Conservation (phyloP, 2,329 filamentous ascomycete genomes). For the Mycocentrospora acerina region DNA sequence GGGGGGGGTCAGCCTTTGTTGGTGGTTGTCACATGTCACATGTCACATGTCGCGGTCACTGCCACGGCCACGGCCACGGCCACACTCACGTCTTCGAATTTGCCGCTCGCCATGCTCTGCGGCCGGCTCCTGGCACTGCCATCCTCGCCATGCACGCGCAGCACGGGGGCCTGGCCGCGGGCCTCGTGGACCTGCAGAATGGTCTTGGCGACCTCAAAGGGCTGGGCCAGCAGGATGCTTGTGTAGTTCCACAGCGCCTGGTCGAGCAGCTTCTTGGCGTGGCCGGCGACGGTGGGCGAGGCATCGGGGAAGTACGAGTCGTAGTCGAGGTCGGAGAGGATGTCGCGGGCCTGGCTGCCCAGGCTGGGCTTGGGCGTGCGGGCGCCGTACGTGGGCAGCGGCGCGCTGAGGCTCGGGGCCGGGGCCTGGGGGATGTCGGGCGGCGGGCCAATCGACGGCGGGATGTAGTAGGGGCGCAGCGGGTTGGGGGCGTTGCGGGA, state of each 20-base stretch:
- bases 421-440: slow-evolving; percentile 44
- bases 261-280: slow-evolving; percentile 75
- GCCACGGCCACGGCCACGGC: no score
- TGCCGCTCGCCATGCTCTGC: slow-evolving; percentile 35
- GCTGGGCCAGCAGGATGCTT: slow-evolving; percentile 84
- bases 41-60: no score
- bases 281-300: slow-evolving; percentile 69
- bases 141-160: slow-evolving; percentile 22
- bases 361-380: slow-evolving; percentile 52
- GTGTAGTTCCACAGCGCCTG: slow-evolving; percentile 90
- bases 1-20: slow-evolving; percentile 20
- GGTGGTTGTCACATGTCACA: slow-evolving; percentile 19
- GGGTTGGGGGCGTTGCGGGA: slow-evolving; percentile 59
- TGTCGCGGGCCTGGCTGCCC: slow-evolving; percentile 71
- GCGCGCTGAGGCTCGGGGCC: slow-evolving; percentile 25
- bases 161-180: slow-evolving; percentile 32
- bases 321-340: slow-evolving; percentile 90
- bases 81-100: slow-evolving; percentile 37
- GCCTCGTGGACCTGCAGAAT: slow-evolving; percentile 75
- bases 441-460: slow-evolving; percentile 65
- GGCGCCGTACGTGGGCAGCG: slow-evolving; percentile 37
- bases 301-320: slow-evolving; percentile 79
- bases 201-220: slow-evolving; percentile 95
- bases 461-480: slow-evolving; percentile 70
- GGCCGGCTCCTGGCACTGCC: slow-evolving; percentile 26